Conservation (phyloP, 2,329 filamentous ascomycete species). For the Alternaria metachromatica region DNA sequence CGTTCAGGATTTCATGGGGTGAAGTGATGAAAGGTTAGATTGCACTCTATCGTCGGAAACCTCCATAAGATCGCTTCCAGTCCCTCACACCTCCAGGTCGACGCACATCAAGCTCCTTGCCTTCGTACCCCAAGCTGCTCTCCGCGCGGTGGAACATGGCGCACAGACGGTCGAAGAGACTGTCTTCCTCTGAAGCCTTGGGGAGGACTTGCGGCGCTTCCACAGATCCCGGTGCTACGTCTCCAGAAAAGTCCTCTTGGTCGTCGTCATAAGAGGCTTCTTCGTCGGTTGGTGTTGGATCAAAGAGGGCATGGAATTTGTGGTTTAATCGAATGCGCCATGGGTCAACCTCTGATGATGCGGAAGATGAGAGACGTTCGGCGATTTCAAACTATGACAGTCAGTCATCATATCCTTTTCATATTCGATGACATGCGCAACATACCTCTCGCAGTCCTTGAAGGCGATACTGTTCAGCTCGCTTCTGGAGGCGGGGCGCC, state of each 20-base stretch:
- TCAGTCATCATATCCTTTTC: slow-evolving; percentile 12
- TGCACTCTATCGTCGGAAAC: slow-evolving; percentile 14
- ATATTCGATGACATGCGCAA: neutral
- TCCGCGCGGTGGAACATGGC: slow-evolving; percentile 30
- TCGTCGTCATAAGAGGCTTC: slow-evolving; percentile 11
- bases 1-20: neutral
- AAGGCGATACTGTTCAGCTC: slow-evolving; percentile 42
- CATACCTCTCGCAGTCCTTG: slow-evolving; percentile 45
- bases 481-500: slow-evolving; percentile 40
- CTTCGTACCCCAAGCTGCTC: slow-evolving; percentile 41
- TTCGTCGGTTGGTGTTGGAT: slow-evolving; percentile 21
- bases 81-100: slow-evolving; percentile 41
- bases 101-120: slow-evolving; percentile 43
- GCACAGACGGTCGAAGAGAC: slow-evolving; percentile 30
- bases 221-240: slow-evolving; percentile 44
- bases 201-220: slow-evolving; percentile 44
- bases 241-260: slow-evolving; percentile 40
- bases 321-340: slow-evolving; percentile 27
- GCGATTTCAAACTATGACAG: slow-evolving; percentile 41
- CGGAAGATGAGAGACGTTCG: slow-evolving; percentile 33
- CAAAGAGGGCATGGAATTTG: slow-evolving; percentile 31
- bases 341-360: slow-evolving; percentile 20
- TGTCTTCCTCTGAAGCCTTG: slow-evolving; percentile 21
- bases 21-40: neutral
- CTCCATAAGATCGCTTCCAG: slow-evolving; percentile 32